phyloP scores from a whole-genome alignment of 2,329 filamentous ascomycete species.

The Microsporum audouinii region DNA sequence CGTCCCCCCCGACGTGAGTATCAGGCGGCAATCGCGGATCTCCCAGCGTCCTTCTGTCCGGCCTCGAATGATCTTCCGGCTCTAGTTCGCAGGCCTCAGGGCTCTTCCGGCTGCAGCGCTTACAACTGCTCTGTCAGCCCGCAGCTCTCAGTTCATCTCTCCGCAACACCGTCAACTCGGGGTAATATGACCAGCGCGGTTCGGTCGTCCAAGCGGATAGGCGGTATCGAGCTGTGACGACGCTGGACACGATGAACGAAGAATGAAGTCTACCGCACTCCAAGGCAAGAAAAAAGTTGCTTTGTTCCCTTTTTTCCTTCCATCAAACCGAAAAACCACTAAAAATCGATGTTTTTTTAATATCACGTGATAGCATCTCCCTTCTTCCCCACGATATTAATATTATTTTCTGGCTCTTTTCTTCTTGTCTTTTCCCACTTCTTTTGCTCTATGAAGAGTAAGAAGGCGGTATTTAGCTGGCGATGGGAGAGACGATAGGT shows the following conservation, averaged over 20 bases:
- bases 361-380: not conserved
- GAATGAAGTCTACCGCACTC: not conserved
- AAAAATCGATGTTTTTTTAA: not conserved
- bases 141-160: constrained; percentile 1
- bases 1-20: not conserved
- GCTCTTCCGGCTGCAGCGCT: not conserved
- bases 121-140: not conserved
- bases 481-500: not conserved
- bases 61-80: not conserved
- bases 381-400: not conserved
- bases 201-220: no score
- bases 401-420: not conserved
- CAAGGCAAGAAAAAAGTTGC: not conserved
- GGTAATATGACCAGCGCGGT: no score
- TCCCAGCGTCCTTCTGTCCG: not conserved
- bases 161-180: not conserved
- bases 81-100: not conserved
- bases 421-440: not conserved
- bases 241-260: not conserved
- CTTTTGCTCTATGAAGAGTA: not conserved
- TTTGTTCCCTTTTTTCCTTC: not conserved
- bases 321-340: not conserved
- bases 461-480: not conserved
- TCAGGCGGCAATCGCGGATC: no score
- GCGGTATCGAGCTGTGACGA: not conserved